Evolutionary conservation across 768 basidiomycete genomes (phyloP), one percentile per base, ranked within the genome.

Genomic region (Tephrocybe sp.): DNA sequence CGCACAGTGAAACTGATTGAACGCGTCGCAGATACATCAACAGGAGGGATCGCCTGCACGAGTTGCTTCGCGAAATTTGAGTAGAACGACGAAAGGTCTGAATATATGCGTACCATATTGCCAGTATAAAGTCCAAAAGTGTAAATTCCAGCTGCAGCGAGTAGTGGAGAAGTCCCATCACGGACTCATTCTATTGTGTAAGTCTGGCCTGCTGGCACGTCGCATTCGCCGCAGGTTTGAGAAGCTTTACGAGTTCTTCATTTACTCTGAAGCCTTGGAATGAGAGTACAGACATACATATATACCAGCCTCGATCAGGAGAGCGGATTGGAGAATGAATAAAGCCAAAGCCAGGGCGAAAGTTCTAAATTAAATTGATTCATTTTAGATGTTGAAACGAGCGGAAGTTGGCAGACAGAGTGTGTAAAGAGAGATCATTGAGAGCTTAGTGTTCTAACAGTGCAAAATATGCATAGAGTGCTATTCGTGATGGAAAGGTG

Each of bases 101-200:
- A 4, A 39, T 26, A 37, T 21, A n/a, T 5, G 67, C 75, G 41
- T 50, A 84, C 85, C 66, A 71, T 61, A 7, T 76, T 60, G 8
- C 82, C 83, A n/a, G 73, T 74, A 54, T 78, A 89, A 26, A 91
- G 65, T 1, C 71, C 83, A 44, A 86, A 74, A 2, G 68, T 66
- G 43, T 77, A 75, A 0, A 77, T 61, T 3, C 86, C 85, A 40
- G 89, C 75, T 27, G 59, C 49, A 5, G 67, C 34, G n/a, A 76
- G 54, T 15, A 80, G 62, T 3, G 88, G 87, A 1, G 47, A 30
- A 9, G 52, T 31, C 15, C 87, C 87, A 53, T 90, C 71, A 47
- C 90, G 87, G 1, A 80, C 51, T 87, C 86, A 90, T 37, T 70
- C 49, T 79, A 63, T 9, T 80, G 83, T 21, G 70, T 87, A 31